Conservation (phyloP, 2,329 filamentous ascomycete species). For the Alternaria arborescens region DNA sequence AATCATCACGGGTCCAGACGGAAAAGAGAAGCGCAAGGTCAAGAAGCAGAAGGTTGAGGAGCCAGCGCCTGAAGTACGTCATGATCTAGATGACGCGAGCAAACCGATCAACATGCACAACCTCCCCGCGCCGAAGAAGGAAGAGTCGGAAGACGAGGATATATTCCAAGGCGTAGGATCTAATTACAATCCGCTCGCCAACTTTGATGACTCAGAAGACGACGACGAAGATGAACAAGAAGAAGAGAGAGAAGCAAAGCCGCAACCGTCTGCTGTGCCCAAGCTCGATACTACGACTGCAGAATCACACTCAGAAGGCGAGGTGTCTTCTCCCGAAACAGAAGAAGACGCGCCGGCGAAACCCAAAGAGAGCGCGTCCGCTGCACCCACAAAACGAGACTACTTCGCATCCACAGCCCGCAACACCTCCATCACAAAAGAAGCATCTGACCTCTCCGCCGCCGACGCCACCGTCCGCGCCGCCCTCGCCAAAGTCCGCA, state of each 20-base stretch:
- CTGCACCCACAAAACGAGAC: slow-evolving; percentile 28
- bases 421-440: slow-evolving; percentile 20
- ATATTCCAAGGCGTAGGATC: slow-evolving; percentile 69
- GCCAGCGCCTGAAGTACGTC: slow-evolving; percentile 46
- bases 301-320: neutral
- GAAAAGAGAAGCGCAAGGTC: slow-evolving; percentile 69
- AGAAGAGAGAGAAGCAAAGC: neutral
- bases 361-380: slow-evolving; percentile 6
- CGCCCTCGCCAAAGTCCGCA: slow-evolving; percentile 80
- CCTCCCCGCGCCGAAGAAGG: slow-evolving; percentile 46
- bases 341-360: slow-evolving; percentile 12
- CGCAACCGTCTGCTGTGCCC: neutral
- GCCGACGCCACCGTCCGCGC: slow-evolving; percentile 83
- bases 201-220: slow-evolving; percentile 58
- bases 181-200: slow-evolving; percentile 68
- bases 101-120: slow-evolving; percentile 54
- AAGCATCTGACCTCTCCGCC: slow-evolving; percentile 49
- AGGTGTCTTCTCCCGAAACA: slow-evolving; percentile 7
- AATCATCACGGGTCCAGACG: slow-evolving; percentile 66
- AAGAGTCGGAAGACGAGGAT: slow-evolving; percentile 64
- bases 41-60: slow-evolving; percentile 59
- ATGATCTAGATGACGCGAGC: slow-evolving; percentile 56
- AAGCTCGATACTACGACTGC: neutral
- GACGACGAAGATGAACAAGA: slow-evolving; percentile 30
- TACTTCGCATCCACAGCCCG: slow-evolving; percentile 29